A percentile compares a stretch with the other conserved stretches of the same genome.
Conservation (phyloP, 2,329 filamentous ascomycete species). For the Chaetomium sp. region DNA sequence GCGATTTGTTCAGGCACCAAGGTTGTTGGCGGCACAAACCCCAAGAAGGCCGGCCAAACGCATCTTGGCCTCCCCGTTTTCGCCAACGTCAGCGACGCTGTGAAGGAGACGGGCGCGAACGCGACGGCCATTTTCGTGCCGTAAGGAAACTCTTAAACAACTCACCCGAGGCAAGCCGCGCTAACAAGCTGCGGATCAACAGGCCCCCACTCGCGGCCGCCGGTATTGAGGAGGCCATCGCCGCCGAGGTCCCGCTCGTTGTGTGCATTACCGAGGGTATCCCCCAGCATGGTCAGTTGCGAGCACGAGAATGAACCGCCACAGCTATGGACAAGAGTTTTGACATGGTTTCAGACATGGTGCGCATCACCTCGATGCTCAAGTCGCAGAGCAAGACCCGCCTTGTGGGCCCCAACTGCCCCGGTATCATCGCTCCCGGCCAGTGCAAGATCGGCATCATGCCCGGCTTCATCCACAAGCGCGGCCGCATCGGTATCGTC, state of each 20-base stretch:
- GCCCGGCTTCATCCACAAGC: constrained; percentile 99
- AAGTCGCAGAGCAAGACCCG: constrained; percentile 98
- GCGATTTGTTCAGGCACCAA: constrained; percentile 70
- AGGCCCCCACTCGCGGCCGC: constrained; percentile 89
- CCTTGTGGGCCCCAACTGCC: constrained; percentile 96
- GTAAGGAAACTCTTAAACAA: constrained; percentile 54
- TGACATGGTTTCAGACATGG: constrained; percentile 73
- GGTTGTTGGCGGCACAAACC: constrained; percentile 97
- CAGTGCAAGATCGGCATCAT: constrained; percentile 99
- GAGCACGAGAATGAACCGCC: constrained; percentile 3
- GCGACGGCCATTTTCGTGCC: constrained; percentile 97
- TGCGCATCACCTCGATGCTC: constrained; percentile 95
- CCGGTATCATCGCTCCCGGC: constrained; percentile 89
- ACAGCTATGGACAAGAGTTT: constrained; percentile 23
- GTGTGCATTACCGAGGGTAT: constrained; percentile 99
- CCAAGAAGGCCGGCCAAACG: constrained; percentile 91
- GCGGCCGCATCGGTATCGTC: constrained; percentile 97
- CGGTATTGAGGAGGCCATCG: constrained; percentile 95
- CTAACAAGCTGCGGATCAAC: constrained; percentile 33
- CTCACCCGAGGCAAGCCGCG: constrained; percentile 13
- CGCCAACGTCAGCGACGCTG: constrained; percentile 81
- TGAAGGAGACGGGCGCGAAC: constrained; percentile 86
- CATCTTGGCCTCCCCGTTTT: constrained; percentile 95
- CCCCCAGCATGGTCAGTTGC: constrained; percentile 81
- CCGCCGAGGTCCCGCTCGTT: constrained; percentile 88